phyloP scores from a whole-genome alignment of 805 yeast species.

The Alloascoidea africana region DNA sequence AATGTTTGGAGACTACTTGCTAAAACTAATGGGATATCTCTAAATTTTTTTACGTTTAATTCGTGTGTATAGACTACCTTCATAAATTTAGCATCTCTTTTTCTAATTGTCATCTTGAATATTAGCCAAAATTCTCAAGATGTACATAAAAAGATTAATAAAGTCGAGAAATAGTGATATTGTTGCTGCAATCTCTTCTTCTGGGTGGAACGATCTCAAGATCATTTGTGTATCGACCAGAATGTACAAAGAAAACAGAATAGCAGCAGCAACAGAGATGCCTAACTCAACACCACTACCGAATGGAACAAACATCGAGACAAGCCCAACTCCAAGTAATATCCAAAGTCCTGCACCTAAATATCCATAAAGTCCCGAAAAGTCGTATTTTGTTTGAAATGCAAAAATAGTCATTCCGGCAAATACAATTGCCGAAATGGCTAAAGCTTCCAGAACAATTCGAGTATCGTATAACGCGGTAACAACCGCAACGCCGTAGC shows the following conservation, averaged over 20 bases:
- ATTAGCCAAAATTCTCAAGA: conserved; percentile 45
- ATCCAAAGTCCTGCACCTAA: conserved; percentile 44
- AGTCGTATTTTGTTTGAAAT: conserved; percentile 62
- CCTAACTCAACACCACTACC: conserved; percentile 41
- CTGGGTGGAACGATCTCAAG: conserved; percentile 60
- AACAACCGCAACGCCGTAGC: conserved; percentile 54
- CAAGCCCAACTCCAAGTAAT: conserved; percentile 56
- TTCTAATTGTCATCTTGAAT: conserved; percentile 11
- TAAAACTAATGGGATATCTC: conserved; percentile 12
- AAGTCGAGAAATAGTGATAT: conserved; percentile 69
- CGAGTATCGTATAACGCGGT: conserved; percentile 48
- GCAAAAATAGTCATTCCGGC: conserved; percentile 69
- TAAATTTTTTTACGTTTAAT: too few species aligned
- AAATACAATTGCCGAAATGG: conserved; percentile 55
- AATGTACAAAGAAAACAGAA: conserved; percentile 56
- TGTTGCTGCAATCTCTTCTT: conserved; percentile 72
- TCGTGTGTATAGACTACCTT: too few species aligned
- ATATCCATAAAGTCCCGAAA: conserved; percentile 50
- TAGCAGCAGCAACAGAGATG: conserved; percentile 61
- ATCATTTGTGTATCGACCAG: conserved; percentile 72
- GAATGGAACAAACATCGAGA: conserved; percentile 53
- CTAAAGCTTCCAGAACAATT: conserved; percentile 54
- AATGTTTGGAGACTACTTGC: conserved; percentile 20
- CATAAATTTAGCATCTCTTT: too few species aligned
- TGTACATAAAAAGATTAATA: conserved; percentile 63